Conservation (phyloP, 176 grass and related monocot genomes). For the Rhipidocladum racemiflorum region DNA sequence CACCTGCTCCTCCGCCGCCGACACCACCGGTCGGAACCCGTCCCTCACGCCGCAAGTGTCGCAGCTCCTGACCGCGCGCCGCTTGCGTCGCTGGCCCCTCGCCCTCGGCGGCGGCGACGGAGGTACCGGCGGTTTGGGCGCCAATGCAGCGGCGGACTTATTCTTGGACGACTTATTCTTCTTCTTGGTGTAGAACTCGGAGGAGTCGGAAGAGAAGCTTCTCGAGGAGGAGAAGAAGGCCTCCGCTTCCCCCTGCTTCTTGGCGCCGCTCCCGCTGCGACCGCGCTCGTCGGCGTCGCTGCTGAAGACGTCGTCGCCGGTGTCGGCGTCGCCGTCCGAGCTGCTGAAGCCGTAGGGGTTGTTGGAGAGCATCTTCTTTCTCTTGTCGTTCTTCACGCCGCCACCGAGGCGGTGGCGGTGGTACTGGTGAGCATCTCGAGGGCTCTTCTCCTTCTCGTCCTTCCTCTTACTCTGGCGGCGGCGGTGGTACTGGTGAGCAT, state of each 20-base stretch:
- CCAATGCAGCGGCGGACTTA: not conserved
- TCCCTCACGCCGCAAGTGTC: conserved; percentile 65
- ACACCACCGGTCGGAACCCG: conserved; percentile 64
- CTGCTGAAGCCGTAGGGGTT: conserved; percentile 77
- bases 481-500: not conserved
- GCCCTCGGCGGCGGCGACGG: not conserved
- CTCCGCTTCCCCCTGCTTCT: conserved; percentile 45
- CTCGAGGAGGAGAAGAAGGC: conserved; percentile 79
- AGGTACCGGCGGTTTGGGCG: not conserved
- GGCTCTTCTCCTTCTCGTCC: conserved; percentile 28
- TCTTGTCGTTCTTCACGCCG: conserved; percentile 30
- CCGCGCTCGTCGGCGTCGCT: conserved; percentile 47
- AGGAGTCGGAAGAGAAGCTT: conserved; percentile 97
- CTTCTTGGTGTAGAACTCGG: conserved; percentile 86
- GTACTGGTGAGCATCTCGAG: not conserved
- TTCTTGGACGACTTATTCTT: conserved; percentile 5
- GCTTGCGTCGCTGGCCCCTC: not conserved
- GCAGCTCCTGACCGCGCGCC: conserved; percentile 45
- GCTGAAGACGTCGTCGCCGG: conserved; percentile 54
- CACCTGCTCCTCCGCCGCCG: conserved; percentile 47
- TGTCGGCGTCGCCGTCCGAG: conserved; percentile 52
- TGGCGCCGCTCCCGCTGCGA: not conserved
- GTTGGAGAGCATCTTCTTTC: conserved; percentile 48
- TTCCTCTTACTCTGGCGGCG: not conserved
- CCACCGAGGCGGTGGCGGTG: conserved; percentile 8